Percentiles rank a stretch among this genome's conserved stretches.
Evolutionary conservation across 306 rosid species (phyloP).

Genomic region (Prunus dulcis): DNA sequence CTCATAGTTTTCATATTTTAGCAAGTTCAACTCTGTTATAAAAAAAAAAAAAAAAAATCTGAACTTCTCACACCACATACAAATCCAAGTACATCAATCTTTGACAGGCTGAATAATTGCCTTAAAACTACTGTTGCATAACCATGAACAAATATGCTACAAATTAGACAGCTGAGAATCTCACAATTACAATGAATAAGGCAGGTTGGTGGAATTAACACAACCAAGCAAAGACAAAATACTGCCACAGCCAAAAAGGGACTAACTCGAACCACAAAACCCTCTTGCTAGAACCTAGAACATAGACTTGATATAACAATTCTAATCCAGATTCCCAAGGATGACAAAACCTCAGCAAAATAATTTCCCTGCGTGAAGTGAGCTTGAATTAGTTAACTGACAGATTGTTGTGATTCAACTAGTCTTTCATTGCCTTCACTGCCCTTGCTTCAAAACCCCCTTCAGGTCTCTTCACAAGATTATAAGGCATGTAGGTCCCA

Average conservation of each 20-base stretch:
- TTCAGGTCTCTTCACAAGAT: slow-evolving; percentile 56
- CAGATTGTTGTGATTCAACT: slow-evolving; percentile 13
- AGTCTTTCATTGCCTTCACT: slow-evolving; percentile 46
- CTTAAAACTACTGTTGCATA: not conserved
- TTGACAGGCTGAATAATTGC: slow-evolving; percentile 2
- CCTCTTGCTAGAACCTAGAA: slow-evolving; percentile 24
- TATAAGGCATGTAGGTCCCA: slow-evolving; percentile 80
- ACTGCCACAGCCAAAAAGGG: slow-evolving; percentile 25
- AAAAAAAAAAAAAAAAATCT: not conserved
- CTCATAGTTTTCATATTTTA: too few relatives aligned
- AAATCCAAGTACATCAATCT: slow-evolving; percentile 8
- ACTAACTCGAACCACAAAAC: slow-evolving; percentile 33
- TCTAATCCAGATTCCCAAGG: slow-evolving; percentile 8
- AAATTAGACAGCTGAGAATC: slow-evolving; percentile 15
- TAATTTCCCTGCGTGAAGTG: slow-evolving; percentile 11
- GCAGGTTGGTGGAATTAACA: slow-evolving; percentile 31
- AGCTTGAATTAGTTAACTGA: slow-evolving; percentile 13
- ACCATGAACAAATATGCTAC: slow-evolving; percentile 42
- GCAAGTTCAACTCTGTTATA: not conserved
- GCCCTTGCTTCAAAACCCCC: slow-evolving; percentile 77
- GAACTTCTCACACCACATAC: slow-evolving; percentile 4
- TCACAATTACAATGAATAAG: slow-evolving; percentile 16
- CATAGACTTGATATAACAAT: slow-evolving; percentile 15
- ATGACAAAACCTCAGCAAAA: slow-evolving; percentile 12
- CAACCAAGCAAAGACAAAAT: slow-evolving; percentile 27